phyloP scores from a whole-genome alignment of 106 monocot genomes.

The Iris macrosiphon region DNA sequence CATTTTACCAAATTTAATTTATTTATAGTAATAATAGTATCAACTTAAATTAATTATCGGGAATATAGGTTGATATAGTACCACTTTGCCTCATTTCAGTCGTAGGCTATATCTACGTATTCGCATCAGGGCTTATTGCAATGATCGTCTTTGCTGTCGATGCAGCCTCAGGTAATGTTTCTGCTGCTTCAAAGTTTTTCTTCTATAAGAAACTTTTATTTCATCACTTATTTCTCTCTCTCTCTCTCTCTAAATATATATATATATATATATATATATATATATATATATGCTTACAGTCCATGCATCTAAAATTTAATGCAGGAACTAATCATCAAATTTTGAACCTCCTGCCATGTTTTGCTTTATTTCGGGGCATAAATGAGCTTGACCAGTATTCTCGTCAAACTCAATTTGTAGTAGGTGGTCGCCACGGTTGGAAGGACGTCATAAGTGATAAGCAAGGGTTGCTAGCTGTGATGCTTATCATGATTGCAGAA shows the following conservation, averaged over 20 bases:
- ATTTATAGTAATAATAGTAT: too few species aligned
- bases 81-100: slow-evolving; percentile 11
- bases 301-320: not conserved
- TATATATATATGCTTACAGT: too few species aligned
- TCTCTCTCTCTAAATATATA: too few species aligned
- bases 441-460: slow-evolving; percentile 1
- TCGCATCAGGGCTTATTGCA: slow-evolving; percentile 34
- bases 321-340: slow-evolving; percentile 1
- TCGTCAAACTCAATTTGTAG: not conserved
- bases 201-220: not conserved
- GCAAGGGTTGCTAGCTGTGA: slow-evolving; percentile 8
- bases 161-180: slow-evolving; percentile 15
- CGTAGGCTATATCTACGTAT: slow-evolving; percentile 30
- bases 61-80: too few species aligned
- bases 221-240: too few species aligned
- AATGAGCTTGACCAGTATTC: slow-evolving; percentile 20
- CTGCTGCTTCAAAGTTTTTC: not conserved
- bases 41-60: too few species aligned
- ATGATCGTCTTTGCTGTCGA: slow-evolving; percentile 16
- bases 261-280: too few species aligned
- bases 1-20: too few species aligned
- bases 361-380: slow-evolving; percentile 24
- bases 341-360: slow-evolving; percentile 10
- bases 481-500: slow-evolving; percentile 21
- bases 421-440: slow-evolving; percentile 3